phyloP scores from a whole-genome alignment of 495 filamentous ascomycete species.

The Choiromyces venosus region DNA sequence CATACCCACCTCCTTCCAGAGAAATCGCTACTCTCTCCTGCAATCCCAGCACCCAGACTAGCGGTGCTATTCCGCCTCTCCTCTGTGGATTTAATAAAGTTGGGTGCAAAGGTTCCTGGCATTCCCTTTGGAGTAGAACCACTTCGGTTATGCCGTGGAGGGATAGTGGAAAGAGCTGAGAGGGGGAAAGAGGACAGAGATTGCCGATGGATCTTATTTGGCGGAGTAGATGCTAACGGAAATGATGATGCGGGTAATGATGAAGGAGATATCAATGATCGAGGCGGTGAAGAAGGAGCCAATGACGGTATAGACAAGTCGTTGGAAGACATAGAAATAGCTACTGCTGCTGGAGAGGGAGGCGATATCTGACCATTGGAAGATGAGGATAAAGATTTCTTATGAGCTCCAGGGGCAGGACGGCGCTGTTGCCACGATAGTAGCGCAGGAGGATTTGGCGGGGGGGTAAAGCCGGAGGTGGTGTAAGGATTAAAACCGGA shows the following conservation, averaged over 20 bases:
- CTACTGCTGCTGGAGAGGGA: slow-evolving; percentile 27
- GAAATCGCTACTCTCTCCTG: slow-evolving; percentile 59
- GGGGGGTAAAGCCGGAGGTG: slow-evolving; percentile 25
- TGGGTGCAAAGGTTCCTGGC: slow-evolving; percentile 78
- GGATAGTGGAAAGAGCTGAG: slow-evolving; percentile 15
- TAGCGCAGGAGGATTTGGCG: slow-evolving; percentile 23
- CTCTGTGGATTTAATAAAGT: slow-evolving; percentile 85
- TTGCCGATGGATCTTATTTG: slow-evolving; percentile 31
- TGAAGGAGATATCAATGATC: background rate
- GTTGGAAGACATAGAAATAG: slow-evolving; percentile 7
- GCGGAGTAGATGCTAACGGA: slow-evolving; percentile 17
- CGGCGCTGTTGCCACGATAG: slow-evolving; percentile 41
- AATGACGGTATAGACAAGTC: background rate
- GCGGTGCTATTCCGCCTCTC: slow-evolving; percentile 48
- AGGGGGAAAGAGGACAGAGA: slow-evolving; percentile 36
- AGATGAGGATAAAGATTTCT: slow-evolving; percentile 27
- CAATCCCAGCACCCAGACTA: slow-evolving; percentile 32
- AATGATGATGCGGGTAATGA: background rate
- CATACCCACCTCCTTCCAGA: slow-evolving; percentile 99
- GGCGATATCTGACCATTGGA: slow-evolving; percentile 22
- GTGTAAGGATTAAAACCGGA: slow-evolving; percentile 32
- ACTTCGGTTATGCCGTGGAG: slow-evolving; percentile 27
- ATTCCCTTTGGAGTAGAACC: slow-evolving; percentile 23
- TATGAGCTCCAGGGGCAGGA: slow-evolving; percentile 32
- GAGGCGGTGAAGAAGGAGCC: background rate